Evolutionary conservation across 2,329 filamentous ascomycete species (phyloP).

Genomic region (Alternaria sp.): DNA sequence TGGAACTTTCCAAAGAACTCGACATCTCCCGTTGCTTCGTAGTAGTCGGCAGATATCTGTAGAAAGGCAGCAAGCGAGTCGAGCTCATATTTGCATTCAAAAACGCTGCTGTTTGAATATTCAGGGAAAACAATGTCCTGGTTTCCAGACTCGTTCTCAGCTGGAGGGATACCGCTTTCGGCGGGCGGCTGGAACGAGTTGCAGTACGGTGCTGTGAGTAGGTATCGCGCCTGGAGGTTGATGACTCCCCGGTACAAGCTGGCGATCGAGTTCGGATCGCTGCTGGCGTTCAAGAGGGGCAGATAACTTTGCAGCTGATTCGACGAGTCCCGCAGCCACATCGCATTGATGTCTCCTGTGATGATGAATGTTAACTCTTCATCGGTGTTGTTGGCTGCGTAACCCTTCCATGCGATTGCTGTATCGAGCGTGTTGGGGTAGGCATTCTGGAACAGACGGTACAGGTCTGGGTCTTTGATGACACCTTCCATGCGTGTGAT

Average conservation of each 20-base stretch:
- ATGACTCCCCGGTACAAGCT: conserved; percentile 74
- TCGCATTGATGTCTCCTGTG: conserved; percentile 66
- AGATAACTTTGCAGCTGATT: conserved; percentile 78
- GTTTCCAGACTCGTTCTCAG: conserved; percentile 50
- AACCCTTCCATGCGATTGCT: conserved; percentile 73
- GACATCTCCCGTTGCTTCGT: conserved; percentile 57
- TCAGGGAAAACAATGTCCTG: conserved; percentile 54
- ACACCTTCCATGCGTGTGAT: conserved; percentile 47
- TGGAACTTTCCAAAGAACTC: conserved; percentile 59
- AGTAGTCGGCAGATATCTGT: conserved; percentile 60
- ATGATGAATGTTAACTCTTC: conserved; percentile 71
- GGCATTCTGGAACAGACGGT: conserved; percentile 73
- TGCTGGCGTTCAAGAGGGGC: conserved; percentile 64
- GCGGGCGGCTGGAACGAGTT: conserved; percentile 62
- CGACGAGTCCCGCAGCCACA: conserved; percentile 65
- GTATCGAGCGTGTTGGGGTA: conserved; percentile 81
- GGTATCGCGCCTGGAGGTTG: conserved; percentile 74
- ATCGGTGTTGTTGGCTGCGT: conserved; percentile 62
- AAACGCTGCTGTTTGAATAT: conserved; percentile 56
- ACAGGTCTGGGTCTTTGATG: conserved; percentile 67
- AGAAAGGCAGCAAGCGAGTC: conserved; percentile 62
- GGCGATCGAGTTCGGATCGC: conserved; percentile 66
- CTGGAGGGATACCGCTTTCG: conserved; percentile 55
- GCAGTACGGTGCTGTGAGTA: conserved; percentile 66
- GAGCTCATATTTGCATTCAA: conserved; percentile 64